Conservation (phyloP, 2,329 filamentous ascomycete species). For the Alternaria hordeiaustralica region DNA sequence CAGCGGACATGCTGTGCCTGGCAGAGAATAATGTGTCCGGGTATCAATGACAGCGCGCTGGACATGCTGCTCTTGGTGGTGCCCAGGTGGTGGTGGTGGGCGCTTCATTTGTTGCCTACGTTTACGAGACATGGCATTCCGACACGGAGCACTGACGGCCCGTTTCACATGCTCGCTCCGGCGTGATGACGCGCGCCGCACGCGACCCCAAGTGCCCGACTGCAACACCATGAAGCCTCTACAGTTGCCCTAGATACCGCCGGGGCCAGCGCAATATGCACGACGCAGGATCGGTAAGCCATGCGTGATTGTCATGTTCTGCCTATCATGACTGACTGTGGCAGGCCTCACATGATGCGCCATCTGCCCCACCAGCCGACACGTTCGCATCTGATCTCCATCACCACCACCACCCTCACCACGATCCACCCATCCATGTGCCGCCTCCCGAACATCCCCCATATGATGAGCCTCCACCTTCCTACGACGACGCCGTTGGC, state of each 20-base stretch:
- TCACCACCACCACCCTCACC: slow-evolving; percentile 12
- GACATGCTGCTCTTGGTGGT: slow-evolving; percentile 37
- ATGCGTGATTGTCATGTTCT: neutral
- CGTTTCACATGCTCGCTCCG: slow-evolving; percentile 19
- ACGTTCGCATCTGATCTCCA: neutral
- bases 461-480: slow-evolving; percentile 40
- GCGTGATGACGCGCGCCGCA: slow-evolving; percentile 17
- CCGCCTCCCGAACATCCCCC: slow-evolving; percentile 1
- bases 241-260: neutral
- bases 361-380: slow-evolving; percentile 16
- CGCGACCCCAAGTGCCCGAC: slow-evolving; percentile 9
- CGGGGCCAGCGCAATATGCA: slow-evolving; percentile 13
- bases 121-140: slow-evolving; percentile 18
- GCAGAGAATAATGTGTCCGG: slow-evolving; percentile 23
- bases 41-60: slow-evolving; percentile 21
- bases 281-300: slow-evolving; percentile 11
- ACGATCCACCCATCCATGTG: slow-evolving; percentile 11
- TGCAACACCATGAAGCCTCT: slow-evolving; percentile 10
- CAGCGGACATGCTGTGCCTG: slow-evolving; percentile 48
- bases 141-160: slow-evolving; percentile 27
- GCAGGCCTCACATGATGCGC: slow-evolving; percentile 12
- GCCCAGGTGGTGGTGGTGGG: slow-evolving; percentile 5
- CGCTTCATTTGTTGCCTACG: slow-evolving; percentile 24
- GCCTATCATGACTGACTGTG: neutral
- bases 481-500: slow-evolving; percentile 42